Base-by-base conservation (phyloP, 495 filamentous ascomycete species). In the Lichina pygmaea region DNA sequence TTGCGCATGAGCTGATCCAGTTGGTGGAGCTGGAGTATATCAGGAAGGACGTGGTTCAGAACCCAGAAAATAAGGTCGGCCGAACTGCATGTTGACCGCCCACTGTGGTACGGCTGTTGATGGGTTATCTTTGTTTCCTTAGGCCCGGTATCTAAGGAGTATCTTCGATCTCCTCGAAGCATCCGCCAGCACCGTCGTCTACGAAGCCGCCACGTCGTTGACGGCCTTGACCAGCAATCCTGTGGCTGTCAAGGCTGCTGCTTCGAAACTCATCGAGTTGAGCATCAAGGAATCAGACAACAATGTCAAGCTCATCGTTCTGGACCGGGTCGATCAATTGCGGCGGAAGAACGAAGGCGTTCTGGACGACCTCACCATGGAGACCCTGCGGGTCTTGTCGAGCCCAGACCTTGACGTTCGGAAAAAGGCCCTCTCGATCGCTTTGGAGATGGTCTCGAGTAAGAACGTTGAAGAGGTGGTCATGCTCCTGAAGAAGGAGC, bases 381-480 rank as follows among this genome's bases (percentile, higher is more conserved):
- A 95, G 55, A 84, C 95, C 49, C 66, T 99, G 44, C 81, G 91
- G 45, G 86, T 93, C n/a, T 73, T 99, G 42, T 82, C 83, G 38
- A 93, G 83, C 56, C 82, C 91, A 10, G 91, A 99, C 61, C 78
- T 99, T 50, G 91, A 95, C 58, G 86, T 99, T 38, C 77, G 91
- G 55, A 75, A 72, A 58, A 99, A 95, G 60, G 82, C 89, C 34
- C 72, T 99, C 16, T 67, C 70, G 41, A 82, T 99, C 53, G 89
- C 85, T 8, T 61, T 99, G 60, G 86, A 94, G 51, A 94, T 99
- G 89, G 82, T 95, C 10, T 86, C 85, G 0, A 93, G 84, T 72
- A 93, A 92, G 67, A 99, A 99, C 51, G 86, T 99, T 6, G 89
- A 95, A 57, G 91, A 95, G 53, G 91, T 95, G 15, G 81, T 95